These are phyloP conservation scores for Microbotryomycetes sp. DNA, from an alignment of 1,284 basidiomycete species.

Conservation along the genomic window DNA sequence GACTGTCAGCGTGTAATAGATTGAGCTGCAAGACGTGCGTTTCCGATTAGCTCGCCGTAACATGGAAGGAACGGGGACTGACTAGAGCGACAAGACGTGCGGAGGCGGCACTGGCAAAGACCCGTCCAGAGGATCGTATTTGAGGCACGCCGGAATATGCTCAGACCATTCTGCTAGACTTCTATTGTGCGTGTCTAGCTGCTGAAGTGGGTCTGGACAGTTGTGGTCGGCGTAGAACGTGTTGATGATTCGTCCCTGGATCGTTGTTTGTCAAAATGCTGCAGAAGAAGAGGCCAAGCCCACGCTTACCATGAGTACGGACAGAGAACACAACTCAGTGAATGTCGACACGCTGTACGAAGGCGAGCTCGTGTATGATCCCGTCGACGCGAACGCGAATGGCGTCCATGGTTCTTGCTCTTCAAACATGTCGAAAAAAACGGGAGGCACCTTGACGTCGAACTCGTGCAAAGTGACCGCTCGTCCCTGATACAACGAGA, in stretches of 20 bases:
- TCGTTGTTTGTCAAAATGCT: conserved; percentile 4
- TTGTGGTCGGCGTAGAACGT: conserved; percentile 31
- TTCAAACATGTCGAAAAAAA: conserved; percentile 36
- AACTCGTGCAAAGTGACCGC: conserved; percentile 32
- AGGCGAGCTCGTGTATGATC: conserved; percentile 30
- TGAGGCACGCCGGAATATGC: not conserved
- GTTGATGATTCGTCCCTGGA: conserved; percentile 30
- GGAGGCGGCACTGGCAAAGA: conserved; percentile 31
- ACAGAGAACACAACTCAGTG: conserved; percentile 33
- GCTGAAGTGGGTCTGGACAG: conserved; percentile 15
- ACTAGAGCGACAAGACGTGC: conserved; percentile 38
- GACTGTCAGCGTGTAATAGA: conserved; percentile 37
- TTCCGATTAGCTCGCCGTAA: no score
- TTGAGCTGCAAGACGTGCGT: conserved; percentile 14
- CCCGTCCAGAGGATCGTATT: conserved; percentile 22
- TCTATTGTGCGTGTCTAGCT: conserved; percentile 17
- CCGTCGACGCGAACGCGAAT: conserved; percentile 29
- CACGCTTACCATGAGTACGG: conserved; percentile 35
- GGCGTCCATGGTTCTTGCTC: conserved; percentile 39
- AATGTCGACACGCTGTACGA: conserved; percentile 38
- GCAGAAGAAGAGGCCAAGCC: conserved; percentile 8
- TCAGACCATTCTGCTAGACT: conserved; percentile 9
- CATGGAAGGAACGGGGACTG: no score
- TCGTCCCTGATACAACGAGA: conserved; percentile 38
- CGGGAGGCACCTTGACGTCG: conserved; percentile 34